These are phyloP conservation scores for Stagonosporopsis chrysanthemi DNA, from an alignment of 2,329 filamentous ascomycete species.

Conservation along the genomic window DNA sequence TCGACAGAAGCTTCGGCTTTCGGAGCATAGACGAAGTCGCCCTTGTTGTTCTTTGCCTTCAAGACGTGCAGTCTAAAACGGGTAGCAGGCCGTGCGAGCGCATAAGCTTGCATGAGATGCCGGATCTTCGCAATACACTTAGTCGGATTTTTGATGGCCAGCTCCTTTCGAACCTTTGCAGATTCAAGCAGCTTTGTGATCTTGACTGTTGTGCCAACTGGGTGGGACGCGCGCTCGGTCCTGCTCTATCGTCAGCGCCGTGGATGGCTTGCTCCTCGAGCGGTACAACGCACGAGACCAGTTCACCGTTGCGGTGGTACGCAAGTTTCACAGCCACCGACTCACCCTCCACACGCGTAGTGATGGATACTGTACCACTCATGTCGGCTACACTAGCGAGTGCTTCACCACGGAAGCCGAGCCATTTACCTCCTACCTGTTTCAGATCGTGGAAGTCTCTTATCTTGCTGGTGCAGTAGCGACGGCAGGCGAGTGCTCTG, in stretches of 20 bases:
- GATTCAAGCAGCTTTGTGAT: constrained; percentile 66
- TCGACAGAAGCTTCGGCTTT: constrained; percentile 57
- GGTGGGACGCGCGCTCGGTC: constrained; percentile 56
- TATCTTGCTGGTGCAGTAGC: constrained; percentile 79
- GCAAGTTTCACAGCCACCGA: constrained; percentile 63
- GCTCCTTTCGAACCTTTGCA: constrained; percentile 70
- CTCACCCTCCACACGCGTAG: constrained; percentile 69
- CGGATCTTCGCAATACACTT: constrained; percentile 67
- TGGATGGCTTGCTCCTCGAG: not conserved
- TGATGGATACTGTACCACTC: constrained; percentile 64
- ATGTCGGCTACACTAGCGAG: constrained; percentile 70
- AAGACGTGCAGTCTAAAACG: constrained; percentile 67
- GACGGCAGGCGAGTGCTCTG: constrained; percentile 67
- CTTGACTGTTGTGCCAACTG: constrained; percentile 73
- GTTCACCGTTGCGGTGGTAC: constrained; percentile 59
- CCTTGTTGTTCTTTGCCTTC: constrained; percentile 59
- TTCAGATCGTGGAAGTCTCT: constrained; percentile 68
- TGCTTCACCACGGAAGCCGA: constrained; percentile 81
- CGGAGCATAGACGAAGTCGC: constrained; percentile 70
- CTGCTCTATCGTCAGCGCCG: constrained; percentile 27
- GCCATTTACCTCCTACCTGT: constrained; percentile 62
- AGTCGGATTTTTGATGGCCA: constrained; percentile 63
- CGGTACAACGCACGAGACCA: constrained; percentile 49
- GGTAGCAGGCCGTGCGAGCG: constrained; percentile 69
- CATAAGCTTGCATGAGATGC: constrained; percentile 68